Base-by-base conservation (phyloP, 805 yeast species). In the Candida ulmi region DNA sequence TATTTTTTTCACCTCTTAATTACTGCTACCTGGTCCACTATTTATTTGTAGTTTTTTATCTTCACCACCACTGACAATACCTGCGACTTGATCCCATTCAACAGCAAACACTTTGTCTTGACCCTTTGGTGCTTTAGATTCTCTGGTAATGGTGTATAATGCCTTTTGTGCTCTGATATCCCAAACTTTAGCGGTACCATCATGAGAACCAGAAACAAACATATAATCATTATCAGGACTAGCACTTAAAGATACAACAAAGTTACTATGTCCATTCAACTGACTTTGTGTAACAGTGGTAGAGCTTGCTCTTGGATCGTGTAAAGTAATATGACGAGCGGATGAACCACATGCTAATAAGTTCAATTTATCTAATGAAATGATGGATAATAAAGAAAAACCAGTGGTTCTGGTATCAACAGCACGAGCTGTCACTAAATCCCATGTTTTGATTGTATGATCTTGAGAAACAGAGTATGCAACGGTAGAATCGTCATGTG, bases 371-470 rank as follows among this genome's bases (percentile, higher is more conserved):
- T 85, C 77, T 45, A 93, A 68, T 49, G 80, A 80, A 24, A 80
- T 69, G 23, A 90, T 63, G 0, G 96, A 85, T 33, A 90, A 71
- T 46, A 93, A 70, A 11, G 98, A 82, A 61, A 76, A 90, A 12
- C 90, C 84, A 0, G 98, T 88, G 17, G 84, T 75, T 62, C 84
- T 82, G 4, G 97, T 85, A 58, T 88, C 96, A 23, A 93, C 83
- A 52, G 88, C 78, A 48, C 86, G 75, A 11, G 85, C 69, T 2
- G 97, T 90, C 15, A 87, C 84, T 53, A 93, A 69, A 69, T 93
- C 99, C 98, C 98, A 93, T 0, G 99, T 93, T 55, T 85, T 84
- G 47, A 93, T 79, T 1, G 95, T 79, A 60, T 93, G 99, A 65
- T 93, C 98, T 60, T 88, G 96, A 6, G 97, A 84, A 2, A 86